Evolutionary conservation across 768 basidiomycete genomes (phyloP).

Genomic region (Neoboletus brunneissimus): DNA sequence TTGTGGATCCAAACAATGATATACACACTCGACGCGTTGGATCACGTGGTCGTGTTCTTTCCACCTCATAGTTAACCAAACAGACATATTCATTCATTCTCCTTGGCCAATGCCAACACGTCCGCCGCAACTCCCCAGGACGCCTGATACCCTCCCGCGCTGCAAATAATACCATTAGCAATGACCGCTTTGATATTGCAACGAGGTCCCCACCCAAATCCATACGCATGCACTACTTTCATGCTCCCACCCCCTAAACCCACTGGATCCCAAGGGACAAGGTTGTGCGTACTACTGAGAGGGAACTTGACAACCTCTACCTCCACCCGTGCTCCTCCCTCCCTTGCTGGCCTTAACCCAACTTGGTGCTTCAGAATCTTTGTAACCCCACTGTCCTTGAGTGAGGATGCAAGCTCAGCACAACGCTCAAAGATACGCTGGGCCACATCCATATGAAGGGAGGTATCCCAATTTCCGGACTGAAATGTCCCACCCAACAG

Average conservation of each 20-base stretch:
- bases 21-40: slow-evolving; percentile 28
- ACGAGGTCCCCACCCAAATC: slow-evolving; percentile 45
- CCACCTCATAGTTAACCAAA: not conserved
- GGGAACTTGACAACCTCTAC: slow-evolving; percentile 41
- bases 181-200: not conserved
- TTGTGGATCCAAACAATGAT: slow-evolving; percentile 25
- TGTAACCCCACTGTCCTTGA: slow-evolving; percentile 33
- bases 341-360: slow-evolving; percentile 54
- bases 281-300: slow-evolving; percentile 18
- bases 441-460: slow-evolving; percentile 41
- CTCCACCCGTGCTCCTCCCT: slow-evolving; percentile 57
- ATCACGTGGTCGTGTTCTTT: slow-evolving; percentile 33
- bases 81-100: not conserved
- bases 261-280: slow-evolving; percentile 16
- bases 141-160: slow-evolving; percentile 38
- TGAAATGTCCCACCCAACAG: slow-evolving; percentile 61
- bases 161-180: slow-evolving; percentile 16
- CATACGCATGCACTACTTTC: slow-evolving; percentile 56
- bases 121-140: slow-evolving; percentile 46
- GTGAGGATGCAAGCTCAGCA: slow-evolving; percentile 37
- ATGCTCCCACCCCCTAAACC: slow-evolving; percentile 23
- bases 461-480: slow-evolving; percentile 48
- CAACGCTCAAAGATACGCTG: slow-evolving; percentile 47
- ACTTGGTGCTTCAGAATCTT: slow-evolving; percentile 54
- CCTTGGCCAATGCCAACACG: slow-evolving; percentile 30